Evolutionary conservation across 2,329 filamentous ascomycete species (phyloP), one percentile per base, ranked within the genome.

Genomic region (Pseudocercospora vitis): DNA sequence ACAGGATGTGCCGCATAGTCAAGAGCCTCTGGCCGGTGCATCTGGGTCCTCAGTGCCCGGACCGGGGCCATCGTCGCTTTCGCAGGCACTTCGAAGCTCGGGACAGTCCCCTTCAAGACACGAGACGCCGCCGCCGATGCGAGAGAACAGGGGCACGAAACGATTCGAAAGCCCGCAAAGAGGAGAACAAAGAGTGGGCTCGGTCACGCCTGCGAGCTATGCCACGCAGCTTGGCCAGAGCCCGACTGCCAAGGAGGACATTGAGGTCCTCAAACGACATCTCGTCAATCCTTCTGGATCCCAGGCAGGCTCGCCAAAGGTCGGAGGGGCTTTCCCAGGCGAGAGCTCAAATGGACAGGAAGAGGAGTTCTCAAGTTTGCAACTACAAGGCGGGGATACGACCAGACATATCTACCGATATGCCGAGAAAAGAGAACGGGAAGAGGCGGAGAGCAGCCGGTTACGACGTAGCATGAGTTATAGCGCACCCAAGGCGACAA

Each of bases 321-420:
- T 61, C 35, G 57, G 56, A 16, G 57, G 59, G 12, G 52, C 49
- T 8, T 60, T 64, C 12, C 61, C 63, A 8, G 52, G 55, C 64
- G 66, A 48, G 65, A 73, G 55, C 48, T 28, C 56, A 37, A 63
- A 59, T 19, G 80, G 83, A 57, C 83, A 86, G 4, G 75, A 76
- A 4, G 88, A 94, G 55, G 89, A 95, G 66, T 99, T 99, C 70
- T 96, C 91, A 24, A 97, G 94, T 73, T 73, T 99, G 69, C 86
- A 86, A 68, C 77, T 99, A 42, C 95, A 97, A 70, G 94, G 94
- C 56, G 94, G 94, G 59, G 94, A 99, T 70, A 87, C 96, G 53
- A 96, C 92, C 19, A 81, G 94, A 56, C 89, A 92, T 50, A 95
- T 99, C 64, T 99, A 99, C 77, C 87, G 89, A 64, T 99, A 95